Percentiles rank a stretch among this genome's conserved stretches.
Conservation (phyloP, 345 rosid species). For the Eucalyptus curtisii region DNA sequence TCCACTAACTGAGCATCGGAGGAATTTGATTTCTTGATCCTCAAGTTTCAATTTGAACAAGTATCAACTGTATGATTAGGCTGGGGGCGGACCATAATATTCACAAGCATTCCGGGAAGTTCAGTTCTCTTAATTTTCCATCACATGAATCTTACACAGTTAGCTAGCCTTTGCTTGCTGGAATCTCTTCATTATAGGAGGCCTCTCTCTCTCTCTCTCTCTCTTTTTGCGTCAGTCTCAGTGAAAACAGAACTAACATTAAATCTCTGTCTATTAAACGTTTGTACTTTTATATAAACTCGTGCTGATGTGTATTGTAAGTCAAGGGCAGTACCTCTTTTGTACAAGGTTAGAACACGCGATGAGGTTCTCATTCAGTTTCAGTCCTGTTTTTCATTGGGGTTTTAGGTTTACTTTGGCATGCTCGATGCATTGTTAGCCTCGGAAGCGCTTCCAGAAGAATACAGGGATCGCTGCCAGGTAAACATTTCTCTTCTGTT, state of each 20-base stretch:
- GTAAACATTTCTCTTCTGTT: slow-evolving; percentile 10
- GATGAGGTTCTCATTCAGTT: not conserved
- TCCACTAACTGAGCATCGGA: not conserved
- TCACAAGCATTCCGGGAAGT: not conserved
- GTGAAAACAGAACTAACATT: not conserved
- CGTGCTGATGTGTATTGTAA: not conserved
- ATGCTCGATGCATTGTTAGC: slow-evolving; percentile 91
- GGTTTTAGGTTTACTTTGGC: slow-evolving; percentile 83
- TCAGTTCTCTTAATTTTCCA: not conserved
- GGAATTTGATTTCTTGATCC: not conserved
- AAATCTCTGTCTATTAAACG: not conserved
- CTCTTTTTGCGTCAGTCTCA: not conserved
- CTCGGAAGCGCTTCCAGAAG: slow-evolving; percentile 83
- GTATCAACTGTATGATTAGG: not conserved
- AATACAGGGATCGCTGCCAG: slow-evolving; percentile 64
- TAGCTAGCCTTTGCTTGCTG: not conserved
- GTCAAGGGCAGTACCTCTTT: not conserved
- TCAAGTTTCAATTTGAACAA: not conserved
- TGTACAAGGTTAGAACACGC: not conserved
- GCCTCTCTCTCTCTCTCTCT: not conserved
- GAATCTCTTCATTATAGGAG: not conserved
- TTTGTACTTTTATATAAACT: not conserved
- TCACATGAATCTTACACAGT: not conserved
- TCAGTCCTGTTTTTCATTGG: not conserved
- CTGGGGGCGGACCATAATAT: not conserved